Percentiles rank a stretch among this genome's conserved stretches.
Conservation (phyloP, 2,329 filamentous ascomycete species). For the Aspergillus intermedius region DNA sequence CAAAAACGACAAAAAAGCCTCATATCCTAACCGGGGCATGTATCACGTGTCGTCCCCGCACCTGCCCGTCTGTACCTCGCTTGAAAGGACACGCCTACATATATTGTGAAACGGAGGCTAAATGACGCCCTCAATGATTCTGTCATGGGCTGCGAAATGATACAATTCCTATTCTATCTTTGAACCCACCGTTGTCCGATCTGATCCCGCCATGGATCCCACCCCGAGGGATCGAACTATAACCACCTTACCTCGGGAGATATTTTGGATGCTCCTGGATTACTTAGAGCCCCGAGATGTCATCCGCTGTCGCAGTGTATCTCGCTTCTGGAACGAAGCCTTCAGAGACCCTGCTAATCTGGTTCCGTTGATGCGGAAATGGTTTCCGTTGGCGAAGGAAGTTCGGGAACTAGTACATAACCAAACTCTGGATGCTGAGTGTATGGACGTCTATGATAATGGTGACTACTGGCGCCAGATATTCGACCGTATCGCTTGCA, state of each 20-base stretch:
- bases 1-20: too few relatives aligned
- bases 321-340: conserved; percentile 42
- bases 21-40: too few relatives aligned
- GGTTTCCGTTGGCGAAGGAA: conserved; percentile 52
- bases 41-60: too few relatives aligned
- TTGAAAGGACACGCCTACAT: too few relatives aligned
- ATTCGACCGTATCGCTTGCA: conserved; percentile 47
- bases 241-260: conserved; percentile 47
- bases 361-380: conserved; percentile 43
- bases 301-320: conserved; percentile 49
- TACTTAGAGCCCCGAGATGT: conserved; percentile 47
- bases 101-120: too few relatives aligned
- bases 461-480: conserved; percentile 17
- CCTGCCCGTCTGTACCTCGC: too few relatives aligned
- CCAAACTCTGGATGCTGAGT: not conserved
- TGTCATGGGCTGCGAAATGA: too few relatives aligned
- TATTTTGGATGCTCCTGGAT: conserved; percentile 51
- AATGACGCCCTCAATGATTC: too few relatives aligned
- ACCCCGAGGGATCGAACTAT: conserved; percentile 8
- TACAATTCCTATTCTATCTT: too few relatives aligned
- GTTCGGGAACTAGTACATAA: conserved; percentile 32
- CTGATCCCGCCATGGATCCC: not conserved
- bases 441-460: conserved; percentile 2
- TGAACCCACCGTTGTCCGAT: too few relatives aligned
- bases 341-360: conserved; percentile 47